phyloP scores from a whole-genome alignment of 2,329 filamentous ascomycete species.

The Fusarium sp. region DNA sequence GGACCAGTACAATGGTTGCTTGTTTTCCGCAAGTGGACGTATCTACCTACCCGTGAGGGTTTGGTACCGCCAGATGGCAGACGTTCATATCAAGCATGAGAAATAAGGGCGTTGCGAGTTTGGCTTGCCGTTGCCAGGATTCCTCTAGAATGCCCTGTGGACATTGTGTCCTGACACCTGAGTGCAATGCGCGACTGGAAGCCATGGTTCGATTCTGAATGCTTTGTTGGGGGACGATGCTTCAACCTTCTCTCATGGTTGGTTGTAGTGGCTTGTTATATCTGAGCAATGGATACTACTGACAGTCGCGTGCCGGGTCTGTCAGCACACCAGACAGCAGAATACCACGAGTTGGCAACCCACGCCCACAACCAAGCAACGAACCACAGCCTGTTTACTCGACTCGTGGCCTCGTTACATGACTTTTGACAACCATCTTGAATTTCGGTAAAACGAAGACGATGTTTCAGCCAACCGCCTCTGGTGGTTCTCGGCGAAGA shows the following conservation, averaged over 20 bases:
- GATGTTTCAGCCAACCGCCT: background rate
- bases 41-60: conserved; percentile 84
- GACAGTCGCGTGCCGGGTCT: conserved; percentile 1
- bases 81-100: conserved; percentile 70
- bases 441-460: background rate
- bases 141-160: conserved; percentile 88
- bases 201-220: conserved; percentile 83
- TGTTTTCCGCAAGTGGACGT: conserved; percentile 58
- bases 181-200: conserved; percentile 85
- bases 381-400: background rate
- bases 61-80: conserved; percentile 80
- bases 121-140: conserved; percentile 48
- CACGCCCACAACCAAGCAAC: background rate
- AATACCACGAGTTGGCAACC: background rate
- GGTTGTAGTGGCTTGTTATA: background rate
- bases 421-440: background rate
- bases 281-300: background rate
- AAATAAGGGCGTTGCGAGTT: conserved; percentile 66
- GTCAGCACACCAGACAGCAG: background rate
- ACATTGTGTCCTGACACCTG: conserved; percentile 86
- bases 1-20: conserved; percentile 50
- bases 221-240: conserved; percentile 79
- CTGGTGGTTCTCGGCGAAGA: background rate
- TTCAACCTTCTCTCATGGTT: conserved; percentile 32
- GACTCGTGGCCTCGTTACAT: background rate